Percentiles rank a stretch among this genome's conserved stretches.
phyloP scores from a whole-genome alignment of 768 basidiomycete genomes.

The Peribolospora kevripleyi region DNA sequence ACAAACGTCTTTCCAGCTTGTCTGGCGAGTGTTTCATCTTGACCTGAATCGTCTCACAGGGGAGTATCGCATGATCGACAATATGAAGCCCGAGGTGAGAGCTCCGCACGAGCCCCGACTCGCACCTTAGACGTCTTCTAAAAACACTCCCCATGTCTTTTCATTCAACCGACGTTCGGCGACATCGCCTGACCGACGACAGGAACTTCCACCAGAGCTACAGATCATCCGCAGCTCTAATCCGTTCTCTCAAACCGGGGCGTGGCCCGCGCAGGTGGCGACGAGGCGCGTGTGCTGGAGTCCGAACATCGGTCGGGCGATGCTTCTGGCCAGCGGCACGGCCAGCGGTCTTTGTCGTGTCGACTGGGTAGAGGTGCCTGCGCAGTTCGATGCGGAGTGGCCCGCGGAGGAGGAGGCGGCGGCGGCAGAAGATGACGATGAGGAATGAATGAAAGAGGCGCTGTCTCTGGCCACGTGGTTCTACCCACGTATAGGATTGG shows the following conservation, averaged over 20 bases:
- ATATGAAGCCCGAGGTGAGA: conserved; percentile 43
- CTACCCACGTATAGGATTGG: no score
- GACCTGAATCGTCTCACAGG: conserved; percentile 57
- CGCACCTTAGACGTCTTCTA: not conserved
- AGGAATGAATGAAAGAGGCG: no score
- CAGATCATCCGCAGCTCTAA: not conserved
- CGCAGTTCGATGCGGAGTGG: no score
- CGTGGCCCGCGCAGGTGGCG: conserved; percentile 56
- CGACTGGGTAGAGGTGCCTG: conserved; percentile 27
- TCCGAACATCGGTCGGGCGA: conserved; percentile 28
- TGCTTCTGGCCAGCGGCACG: conserved; percentile 49
- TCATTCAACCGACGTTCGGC: not conserved
- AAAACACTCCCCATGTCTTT: not conserved
- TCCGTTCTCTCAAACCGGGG: conserved; percentile 26
- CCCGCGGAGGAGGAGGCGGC: no score
- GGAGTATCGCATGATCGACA: conserved; percentile 70
- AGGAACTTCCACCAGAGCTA: not conserved
- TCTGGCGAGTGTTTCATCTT: conserved; percentile 38
- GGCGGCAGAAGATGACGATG: no score
- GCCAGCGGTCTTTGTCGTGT: conserved; percentile 67
- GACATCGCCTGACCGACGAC: not conserved
- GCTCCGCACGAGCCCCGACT: not conserved
- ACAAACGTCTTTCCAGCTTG: not conserved
- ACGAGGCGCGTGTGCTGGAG: conserved; percentile 68
- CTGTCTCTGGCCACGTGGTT: no score